phyloP scores from a whole-genome alignment of 768 basidiomycete genomes.

The Amanita pseudoporphyria region DNA sequence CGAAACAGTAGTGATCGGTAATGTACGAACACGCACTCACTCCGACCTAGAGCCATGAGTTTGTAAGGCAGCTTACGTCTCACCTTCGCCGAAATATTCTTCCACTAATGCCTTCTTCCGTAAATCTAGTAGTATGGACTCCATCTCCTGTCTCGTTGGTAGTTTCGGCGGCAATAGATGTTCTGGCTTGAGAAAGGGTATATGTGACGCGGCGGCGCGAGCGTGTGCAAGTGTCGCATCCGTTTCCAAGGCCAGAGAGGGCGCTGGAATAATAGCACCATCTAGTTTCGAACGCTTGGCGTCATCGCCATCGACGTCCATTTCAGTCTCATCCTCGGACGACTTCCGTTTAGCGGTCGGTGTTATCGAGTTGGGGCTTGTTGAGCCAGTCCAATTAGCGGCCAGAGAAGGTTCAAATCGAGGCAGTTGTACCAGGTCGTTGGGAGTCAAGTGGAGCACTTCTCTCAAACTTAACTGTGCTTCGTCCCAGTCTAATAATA shows the following conservation, averaged over 20 bases:
- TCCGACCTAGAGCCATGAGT: too few species aligned
- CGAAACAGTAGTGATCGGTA: too few species aligned
- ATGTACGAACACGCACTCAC: not conserved
- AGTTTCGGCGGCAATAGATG: slow-evolving; percentile 68
- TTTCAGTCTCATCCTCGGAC: slow-evolving; percentile 33
- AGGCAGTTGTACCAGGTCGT: slow-evolving; percentile 27
- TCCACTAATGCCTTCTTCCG: slow-evolving; percentile 77
- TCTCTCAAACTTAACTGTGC: slow-evolving; percentile 46
- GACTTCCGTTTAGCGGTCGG: slow-evolving; percentile 45
- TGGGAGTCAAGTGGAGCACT: slow-evolving; percentile 39
- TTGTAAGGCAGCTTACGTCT: slow-evolving; percentile 13
- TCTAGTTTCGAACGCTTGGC: slow-evolving; percentile 24
- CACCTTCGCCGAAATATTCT: slow-evolving; percentile 48
- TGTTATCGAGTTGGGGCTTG: slow-evolving; percentile 15
- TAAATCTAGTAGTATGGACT: slow-evolving; percentile 59
- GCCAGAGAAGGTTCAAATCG: slow-evolving; percentile 11
- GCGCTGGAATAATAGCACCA: slow-evolving; percentile 12
- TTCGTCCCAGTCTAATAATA: slow-evolving; percentile 52
- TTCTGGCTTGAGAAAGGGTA: slow-evolving; percentile 67
- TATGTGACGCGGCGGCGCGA: slow-evolving; percentile 54
- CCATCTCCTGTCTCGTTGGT: slow-evolving; percentile 73
- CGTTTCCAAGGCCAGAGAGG: slow-evolving; percentile 13
- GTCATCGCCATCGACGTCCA: slow-evolving; percentile 24
- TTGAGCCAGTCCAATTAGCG: slow-evolving; percentile 9
- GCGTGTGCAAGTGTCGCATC: slow-evolving; percentile 33